A percentile compares a stretch with the other conserved stretches of the same genome.
Conservation (phyloP, 495 filamentous ascomycete species). For the Trichoderma asperelloides region DNA sequence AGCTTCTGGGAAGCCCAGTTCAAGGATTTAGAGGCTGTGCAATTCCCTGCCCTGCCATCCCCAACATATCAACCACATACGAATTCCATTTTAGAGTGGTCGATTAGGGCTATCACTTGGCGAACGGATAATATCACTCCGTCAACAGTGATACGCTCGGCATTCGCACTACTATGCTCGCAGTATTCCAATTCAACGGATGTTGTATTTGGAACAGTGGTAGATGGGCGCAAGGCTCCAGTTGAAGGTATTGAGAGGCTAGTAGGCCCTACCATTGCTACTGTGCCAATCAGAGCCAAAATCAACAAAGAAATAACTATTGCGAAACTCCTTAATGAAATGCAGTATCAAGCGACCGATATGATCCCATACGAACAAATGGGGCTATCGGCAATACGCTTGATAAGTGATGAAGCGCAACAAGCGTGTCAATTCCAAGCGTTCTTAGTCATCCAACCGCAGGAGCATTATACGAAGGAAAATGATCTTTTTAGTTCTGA, state of each 20-base stretch:
- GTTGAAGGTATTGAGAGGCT: constrained; percentile 32
- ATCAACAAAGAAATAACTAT: constrained; percentile 17
- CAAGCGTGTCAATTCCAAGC: constrained; percentile 46
- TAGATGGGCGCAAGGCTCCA: constrained; percentile 27
- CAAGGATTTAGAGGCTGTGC: too few species aligned
- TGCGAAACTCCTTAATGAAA: constrained; percentile 2
- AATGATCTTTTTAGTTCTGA: too few species aligned
- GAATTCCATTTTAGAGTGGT: too few species aligned
- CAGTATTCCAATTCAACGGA: too few species aligned
- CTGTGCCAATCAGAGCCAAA: constrained; percentile 41
- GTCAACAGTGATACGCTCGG: too few species aligned
- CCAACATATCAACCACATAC: too few species aligned
- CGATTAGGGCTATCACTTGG: too few species aligned
- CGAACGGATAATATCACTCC: too few species aligned
- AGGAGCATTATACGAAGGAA: too few species aligned
- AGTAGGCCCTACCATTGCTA: constrained; percentile 44
- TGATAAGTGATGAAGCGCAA: constrained; percentile 40
- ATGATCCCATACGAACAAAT: constrained; percentile 45
- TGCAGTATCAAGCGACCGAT: constrained; percentile 37
- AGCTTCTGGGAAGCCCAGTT: too few species aligned
- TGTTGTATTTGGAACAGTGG: not conserved
- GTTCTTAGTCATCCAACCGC: constrained; percentile 41
- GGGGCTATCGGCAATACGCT: constrained; percentile 48
- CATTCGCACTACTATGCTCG: too few species aligned
- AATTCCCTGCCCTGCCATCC: too few species aligned